Percentiles rank a stretch among this genome's conserved stretches.
These are phyloP conservation scores for Desmodesmus armatus DNA, from an alignment of 139 green algal genomes.

Conservation along the genomic window DNA sequence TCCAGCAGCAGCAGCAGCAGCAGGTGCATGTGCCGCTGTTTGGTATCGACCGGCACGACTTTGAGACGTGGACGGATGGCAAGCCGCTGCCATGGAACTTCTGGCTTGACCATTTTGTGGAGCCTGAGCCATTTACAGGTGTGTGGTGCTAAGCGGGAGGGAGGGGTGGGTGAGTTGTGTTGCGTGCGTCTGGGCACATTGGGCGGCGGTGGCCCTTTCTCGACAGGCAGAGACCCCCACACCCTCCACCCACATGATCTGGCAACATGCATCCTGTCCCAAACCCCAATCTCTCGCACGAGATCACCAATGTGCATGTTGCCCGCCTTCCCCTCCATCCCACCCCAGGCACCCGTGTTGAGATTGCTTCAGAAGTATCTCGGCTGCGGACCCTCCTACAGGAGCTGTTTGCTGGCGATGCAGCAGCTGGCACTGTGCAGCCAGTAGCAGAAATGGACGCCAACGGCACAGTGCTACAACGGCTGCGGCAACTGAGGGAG, in stretches of 20 bases:
- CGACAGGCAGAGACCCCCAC: neutral
- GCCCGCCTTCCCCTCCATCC: too few relatives aligned
- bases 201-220: neutral
- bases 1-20: neutral
- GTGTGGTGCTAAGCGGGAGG: neutral
- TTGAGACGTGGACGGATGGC: too few relatives aligned
- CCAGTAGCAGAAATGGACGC: neutral
- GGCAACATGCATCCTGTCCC: too few relatives aligned
- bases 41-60: constrained; percentile 34
- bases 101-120: neutral
- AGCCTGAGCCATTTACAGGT: neutral
- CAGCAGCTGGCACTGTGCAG: neutral
- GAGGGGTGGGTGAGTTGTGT: neutral
- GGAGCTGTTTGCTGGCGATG: neutral
- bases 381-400: neutral
- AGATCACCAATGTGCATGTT: too few relatives aligned
- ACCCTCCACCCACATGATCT: too few relatives aligned
- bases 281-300: too few relatives aligned
- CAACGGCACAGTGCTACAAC: neutral
- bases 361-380: neutral
- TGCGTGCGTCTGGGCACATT: neutral
- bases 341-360: too few relatives aligned
- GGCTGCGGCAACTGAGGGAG: constrained; percentile 6
- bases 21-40: neutral
- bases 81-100: too few relatives aligned